Base-by-base conservation (phyloP, 2,329 filamentous ascomycete species). In the Helminthosporium solani region DNA sequence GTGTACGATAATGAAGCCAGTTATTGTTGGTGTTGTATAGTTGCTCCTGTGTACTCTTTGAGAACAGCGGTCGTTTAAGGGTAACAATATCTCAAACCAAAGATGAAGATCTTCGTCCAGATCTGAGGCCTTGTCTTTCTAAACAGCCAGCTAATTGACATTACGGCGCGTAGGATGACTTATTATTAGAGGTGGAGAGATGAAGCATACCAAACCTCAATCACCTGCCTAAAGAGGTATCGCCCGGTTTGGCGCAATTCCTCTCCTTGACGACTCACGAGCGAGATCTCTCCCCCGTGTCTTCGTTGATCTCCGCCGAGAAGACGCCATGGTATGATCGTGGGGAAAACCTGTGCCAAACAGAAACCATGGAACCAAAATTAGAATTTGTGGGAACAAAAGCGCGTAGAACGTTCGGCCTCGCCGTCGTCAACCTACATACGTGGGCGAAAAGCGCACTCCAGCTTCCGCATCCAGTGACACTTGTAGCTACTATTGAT, bases 191-290 rank as follows among this genome's bases (percentile, higher is more conserved):
- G n/a, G n/a, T n/a, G n/a, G n/a, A n/a, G n/a, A n/a, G n/a, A 25
- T 5, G 9, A 9, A 25, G 23, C 23, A 25, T 6, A 25, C 5
- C 7, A 12, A 12, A 31, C 9, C 12, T 14, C 16, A 23, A 21
- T 11, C 23, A 43, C 45, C 45, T 47, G 35, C 45, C 45, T 11
- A 14, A 36, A 33, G 19, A 20, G 35, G 45, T 18, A 38, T 43
- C 42, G 45, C 21, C n/a, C 19, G 7, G 18, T 15, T 19, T 33
- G 31, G 18, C 31, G 27, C 15, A 42, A 28, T 18, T 12, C 18
- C 7, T 21, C 25, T 12, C 20, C 33, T 41, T 23, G 37, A 31
- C 48, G 49, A 51, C 41, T 51, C 49, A 51, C 28, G 36, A 40
- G 12, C 37, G 33, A 25, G 14, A 23, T 19, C 23, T 19, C 34